Evolutionary conservation across 164 flowering plant species (phyloP).

Genomic region (Sextonia rubra): DNA sequence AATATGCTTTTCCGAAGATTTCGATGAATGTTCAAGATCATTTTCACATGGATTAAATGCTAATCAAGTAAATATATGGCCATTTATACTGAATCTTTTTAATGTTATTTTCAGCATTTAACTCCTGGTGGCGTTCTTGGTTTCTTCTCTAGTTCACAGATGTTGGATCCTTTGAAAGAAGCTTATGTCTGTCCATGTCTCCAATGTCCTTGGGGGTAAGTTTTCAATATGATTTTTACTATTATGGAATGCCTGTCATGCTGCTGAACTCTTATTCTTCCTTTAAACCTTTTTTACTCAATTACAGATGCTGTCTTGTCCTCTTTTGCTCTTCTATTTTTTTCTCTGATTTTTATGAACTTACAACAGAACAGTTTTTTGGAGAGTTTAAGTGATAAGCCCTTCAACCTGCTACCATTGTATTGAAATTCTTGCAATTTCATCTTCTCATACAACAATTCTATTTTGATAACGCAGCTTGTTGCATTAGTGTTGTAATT

Average conservation of each 20-base stretch:
- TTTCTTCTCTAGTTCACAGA: slow-evolving; percentile 27
- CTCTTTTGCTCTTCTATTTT: too few species aligned
- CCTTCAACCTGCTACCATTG: too few species aligned
- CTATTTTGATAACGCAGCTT: too few species aligned
- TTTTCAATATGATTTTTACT: not conserved
- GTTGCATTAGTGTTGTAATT: too few species aligned
- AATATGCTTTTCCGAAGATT: not conserved
- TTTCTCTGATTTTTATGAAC: too few species aligned
- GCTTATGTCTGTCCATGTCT: not conserved
- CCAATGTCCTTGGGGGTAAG: not conserved
- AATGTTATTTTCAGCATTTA: slow-evolving; percentile 13
- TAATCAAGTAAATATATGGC: not conserved
- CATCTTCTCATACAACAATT: too few species aligned
- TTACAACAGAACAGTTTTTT: too few species aligned
- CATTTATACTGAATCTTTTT: not conserved
- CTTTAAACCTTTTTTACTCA: not conserved
- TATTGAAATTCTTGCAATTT: too few species aligned
- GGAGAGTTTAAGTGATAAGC: too few species aligned
- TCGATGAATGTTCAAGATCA: not conserved
- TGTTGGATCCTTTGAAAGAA: not conserved
- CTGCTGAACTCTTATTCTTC: not conserved
- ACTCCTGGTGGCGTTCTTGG: slow-evolving; percentile 31
- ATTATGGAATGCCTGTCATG: not conserved
- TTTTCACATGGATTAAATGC: not conserved
- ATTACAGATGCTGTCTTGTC: not conserved